A percentile compares a stretch with the other conserved stretches of the same genome.
These are phyloP conservation scores for Quercus engelmannii DNA, from an alignment of 306 rosid genomes.

Conservation along the genomic window DNA sequence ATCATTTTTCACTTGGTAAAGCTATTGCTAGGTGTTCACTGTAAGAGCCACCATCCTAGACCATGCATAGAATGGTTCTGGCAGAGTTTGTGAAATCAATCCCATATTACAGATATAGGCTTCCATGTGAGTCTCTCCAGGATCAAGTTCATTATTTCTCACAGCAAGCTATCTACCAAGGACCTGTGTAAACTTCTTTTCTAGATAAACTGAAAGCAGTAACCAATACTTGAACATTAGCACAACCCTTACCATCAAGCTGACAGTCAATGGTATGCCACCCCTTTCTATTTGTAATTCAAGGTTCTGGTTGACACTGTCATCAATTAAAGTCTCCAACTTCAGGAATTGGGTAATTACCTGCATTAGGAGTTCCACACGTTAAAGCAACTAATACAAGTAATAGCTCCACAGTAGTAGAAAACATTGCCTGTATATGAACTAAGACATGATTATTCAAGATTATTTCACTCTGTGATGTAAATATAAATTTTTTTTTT, in stretches of 20 bases:
- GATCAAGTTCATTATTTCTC: neutral
- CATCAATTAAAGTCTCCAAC: constrained; percentile 88
- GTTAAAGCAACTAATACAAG: constrained; percentile 1
- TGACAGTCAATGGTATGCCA: constrained; percentile 50
- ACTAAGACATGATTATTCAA: neutral
- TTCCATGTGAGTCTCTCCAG: neutral
- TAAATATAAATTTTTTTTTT: too few relatives aligned
- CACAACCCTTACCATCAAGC: constrained; percentile 60
- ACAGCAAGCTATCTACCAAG: neutral
- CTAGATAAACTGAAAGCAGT: neutral
- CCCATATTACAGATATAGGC: neutral
- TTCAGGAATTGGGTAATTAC: constrained; percentile 89
- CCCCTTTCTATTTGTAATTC: constrained; percentile 91
- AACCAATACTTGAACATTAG: constrained; percentile 15
- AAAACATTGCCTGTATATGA: neutral
- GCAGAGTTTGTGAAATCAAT: neutral
- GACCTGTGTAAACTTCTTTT: neutral
- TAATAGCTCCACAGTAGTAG: neutral
- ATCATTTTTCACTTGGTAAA: neutral
- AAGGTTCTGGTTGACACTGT: constrained; percentile 65
- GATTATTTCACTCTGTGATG: neutral
- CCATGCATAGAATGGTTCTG: neutral
- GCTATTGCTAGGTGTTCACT: neutral
- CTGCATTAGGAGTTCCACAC: constrained; percentile 41
- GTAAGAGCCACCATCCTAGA: neutral